Conservation (phyloP, 2,329 filamentous ascomycete species). For the Ascomycota sp. region DNA sequence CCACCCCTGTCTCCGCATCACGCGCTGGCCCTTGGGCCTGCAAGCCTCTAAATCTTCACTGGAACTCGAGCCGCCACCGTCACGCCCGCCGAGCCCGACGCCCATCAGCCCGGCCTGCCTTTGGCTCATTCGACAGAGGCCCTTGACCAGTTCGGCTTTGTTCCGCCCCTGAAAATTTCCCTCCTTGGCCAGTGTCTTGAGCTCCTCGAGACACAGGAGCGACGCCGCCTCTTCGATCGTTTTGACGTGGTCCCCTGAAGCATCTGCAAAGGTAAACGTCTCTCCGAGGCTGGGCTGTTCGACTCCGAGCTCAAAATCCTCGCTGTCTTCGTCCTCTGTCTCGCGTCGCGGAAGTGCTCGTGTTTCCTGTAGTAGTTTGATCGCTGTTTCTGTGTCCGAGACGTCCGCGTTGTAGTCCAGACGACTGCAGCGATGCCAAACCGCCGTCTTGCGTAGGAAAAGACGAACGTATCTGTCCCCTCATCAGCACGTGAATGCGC, state of each 20-base stretch:
- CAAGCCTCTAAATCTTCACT: slow-evolving; percentile 21
- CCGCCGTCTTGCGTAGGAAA: slow-evolving; percentile 75
- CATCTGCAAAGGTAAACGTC: slow-evolving; percentile 58
- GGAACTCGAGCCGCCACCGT: slow-evolving; percentile 30
- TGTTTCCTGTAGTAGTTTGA: slow-evolving; percentile 36
- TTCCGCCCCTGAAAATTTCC: slow-evolving; percentile 72
- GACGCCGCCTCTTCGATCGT: slow-evolving; percentile 66
- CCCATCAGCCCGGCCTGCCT: slow-evolving; percentile 57
- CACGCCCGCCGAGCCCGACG: slow-evolving; percentile 40
- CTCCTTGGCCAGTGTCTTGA: slow-evolving; percentile 66
- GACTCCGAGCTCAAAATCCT: slow-evolving; percentile 12
- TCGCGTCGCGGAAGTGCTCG: slow-evolving; percentile 27
- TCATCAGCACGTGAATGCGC: neutral
- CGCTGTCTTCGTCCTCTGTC: slow-evolving; percentile 2
- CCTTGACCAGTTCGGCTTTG: slow-evolving; percentile 55
- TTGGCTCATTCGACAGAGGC: slow-evolving; percentile 50
- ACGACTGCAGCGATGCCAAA: slow-evolving; percentile 66
- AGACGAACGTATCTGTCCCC: slow-evolving; percentile 57
- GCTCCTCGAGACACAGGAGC: slow-evolving; percentile 64
- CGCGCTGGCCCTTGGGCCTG: slow-evolving; percentile 2
- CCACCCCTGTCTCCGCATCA: slow-evolving; percentile 13
- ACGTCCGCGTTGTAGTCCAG: slow-evolving; percentile 71
- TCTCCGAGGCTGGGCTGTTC: slow-evolving; percentile 25
- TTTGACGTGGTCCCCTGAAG: slow-evolving; percentile 48
- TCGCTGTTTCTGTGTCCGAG: slow-evolving; percentile 43